Evolutionary conservation across 2,329 filamentous ascomycete genomes (phyloP), one percentile per base, ranked within the genome.

Genomic region (Talaromyces marneffei): DNA sequence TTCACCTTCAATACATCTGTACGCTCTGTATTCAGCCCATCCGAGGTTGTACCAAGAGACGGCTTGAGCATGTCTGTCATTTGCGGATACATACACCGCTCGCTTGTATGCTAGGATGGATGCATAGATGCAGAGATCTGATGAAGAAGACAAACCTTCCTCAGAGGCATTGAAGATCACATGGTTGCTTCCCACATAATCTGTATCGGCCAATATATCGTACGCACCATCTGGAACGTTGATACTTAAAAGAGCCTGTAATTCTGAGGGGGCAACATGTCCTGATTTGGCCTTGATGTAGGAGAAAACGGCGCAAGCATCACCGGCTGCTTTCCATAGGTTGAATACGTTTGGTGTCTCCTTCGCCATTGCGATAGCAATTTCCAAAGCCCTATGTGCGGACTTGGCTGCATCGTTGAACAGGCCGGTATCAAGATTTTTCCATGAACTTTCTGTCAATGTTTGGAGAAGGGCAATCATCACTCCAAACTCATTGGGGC

Each of bases 21-120:
- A 90, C 0, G 92, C 90, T 48, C 88, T 85, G 71, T 94, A 86
- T 73, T 99, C 94, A 1, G 91, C 90, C 90, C 92, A 97, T 44
- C 94, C 94, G 18, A 99, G 80, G 69, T 99, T 99, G 76, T 96
- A 99, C 83, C 93, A 94, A 0, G 92, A 91, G n/a, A 97, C 90
- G 1, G 94, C 91, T 75, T 95, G 92, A 3, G 93, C 92, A 72
- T 97, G 90, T 7, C 85, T 73, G 70, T 99, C 92, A 62, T 87
- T 80, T 0, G 86, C 79, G 16, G 88, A 88, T 40, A 87, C 83
- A 66, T 89, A 79, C 14, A 97, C 87, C 7, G 92, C 92, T 65
- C 90, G 85, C 73, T 97, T 99, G 73, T 95, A 90, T 5, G 91
- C 89, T 18, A 97, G 78, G 29, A 97, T 90, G 0, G 89, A 85